These are phyloP conservation scores for Phytophthora colocasiae DNA, from an alignment of 352 stramenopile species.

Conservation along the genomic window DNA sequence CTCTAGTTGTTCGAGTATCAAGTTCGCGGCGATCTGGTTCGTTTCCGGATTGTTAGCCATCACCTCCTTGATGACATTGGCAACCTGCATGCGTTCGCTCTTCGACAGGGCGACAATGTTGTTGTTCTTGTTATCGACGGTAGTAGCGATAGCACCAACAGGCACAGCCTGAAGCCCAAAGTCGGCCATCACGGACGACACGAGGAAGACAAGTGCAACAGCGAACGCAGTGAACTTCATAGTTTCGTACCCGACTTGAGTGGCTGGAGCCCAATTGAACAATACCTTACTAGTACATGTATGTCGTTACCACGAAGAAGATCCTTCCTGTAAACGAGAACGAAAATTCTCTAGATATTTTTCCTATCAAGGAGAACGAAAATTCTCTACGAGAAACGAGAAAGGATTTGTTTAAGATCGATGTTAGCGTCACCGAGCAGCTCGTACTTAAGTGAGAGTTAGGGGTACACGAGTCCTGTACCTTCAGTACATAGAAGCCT, in stretches of 20 bases:
- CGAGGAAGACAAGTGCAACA: constrained; percentile 8
- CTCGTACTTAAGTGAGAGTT: no score
- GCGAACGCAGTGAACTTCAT: constrained; percentile 13
- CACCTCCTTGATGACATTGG: constrained; percentile 20
- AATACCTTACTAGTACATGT: no score
- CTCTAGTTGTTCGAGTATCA: constrained; percentile 4
- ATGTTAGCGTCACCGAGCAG: no score
- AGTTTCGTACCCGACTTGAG: constrained; percentile 9
- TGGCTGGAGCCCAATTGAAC: constrained; percentile 16
- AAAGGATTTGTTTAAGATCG: no score
- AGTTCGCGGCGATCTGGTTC: background rate
- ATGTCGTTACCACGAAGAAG: background rate
- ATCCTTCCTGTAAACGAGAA: background rate
- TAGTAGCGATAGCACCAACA: background rate
- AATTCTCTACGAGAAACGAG: no score
- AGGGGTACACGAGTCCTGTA: no score
- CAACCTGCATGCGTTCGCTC: constrained; percentile 21
- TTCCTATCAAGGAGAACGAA: no score
- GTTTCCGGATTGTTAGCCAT: constrained; percentile 9
- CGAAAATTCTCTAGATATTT: background rate
- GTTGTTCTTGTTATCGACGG: constrained; percentile 3
- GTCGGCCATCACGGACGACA: constrained; percentile 15
- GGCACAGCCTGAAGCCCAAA: constrained; percentile 1
- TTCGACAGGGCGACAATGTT: constrained; percentile 18
- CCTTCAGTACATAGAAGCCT: no score